Evolutionary conservation across 257 asterid species (phyloP).

Genomic region (Asclepias syriaca): DNA sequence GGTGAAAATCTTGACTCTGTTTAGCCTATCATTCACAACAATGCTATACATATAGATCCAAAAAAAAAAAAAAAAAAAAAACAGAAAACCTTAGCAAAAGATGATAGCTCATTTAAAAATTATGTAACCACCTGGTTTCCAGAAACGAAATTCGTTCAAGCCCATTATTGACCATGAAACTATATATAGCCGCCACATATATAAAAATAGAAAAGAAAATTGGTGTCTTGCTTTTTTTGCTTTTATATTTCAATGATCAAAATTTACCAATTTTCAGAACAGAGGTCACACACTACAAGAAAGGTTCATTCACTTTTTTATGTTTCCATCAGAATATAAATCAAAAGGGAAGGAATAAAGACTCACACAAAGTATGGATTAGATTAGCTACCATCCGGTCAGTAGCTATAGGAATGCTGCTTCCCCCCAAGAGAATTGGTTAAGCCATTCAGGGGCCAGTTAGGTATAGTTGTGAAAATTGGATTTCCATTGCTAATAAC

Average conservation of each 20-base stretch:
- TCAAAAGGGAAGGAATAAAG: not conserved
- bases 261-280: not conserved
- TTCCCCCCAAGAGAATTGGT: no score
- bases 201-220: no score
- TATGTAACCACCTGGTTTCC: no score
- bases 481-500: not conserved
- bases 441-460: slow-evolving; percentile 1
- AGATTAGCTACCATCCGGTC: no score
- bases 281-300: not conserved
- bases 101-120: no score
- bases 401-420: not conserved
- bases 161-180: no score
- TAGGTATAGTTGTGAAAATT: not conserved
- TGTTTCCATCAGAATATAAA: not conserved
- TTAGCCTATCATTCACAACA: not conserved
- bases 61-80: no score
- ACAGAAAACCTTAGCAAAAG: no score
- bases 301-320: no score
- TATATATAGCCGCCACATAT: no score
- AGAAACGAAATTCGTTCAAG: no score
- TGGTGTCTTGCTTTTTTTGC: not conserved
- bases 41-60: not conserved
- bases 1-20: not conserved
- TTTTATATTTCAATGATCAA: not conserved
- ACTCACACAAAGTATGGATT: not conserved